phyloP scores from a whole-genome alignment of 2,329 filamentous ascomycete genomes.

The Leptographium lundbergii region DNA sequence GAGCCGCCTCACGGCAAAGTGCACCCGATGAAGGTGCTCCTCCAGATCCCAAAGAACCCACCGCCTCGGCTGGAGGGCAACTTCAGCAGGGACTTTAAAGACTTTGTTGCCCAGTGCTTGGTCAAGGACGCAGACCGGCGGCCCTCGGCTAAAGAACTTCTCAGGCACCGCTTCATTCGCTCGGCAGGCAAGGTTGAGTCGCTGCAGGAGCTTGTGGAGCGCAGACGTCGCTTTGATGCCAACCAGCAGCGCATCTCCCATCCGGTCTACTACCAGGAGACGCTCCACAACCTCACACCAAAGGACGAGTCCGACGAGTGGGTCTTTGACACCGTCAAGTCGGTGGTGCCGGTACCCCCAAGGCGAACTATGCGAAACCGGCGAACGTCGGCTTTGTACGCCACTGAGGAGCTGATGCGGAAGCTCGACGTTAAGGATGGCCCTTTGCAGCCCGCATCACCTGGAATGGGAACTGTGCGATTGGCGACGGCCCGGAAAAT shows the following conservation, averaged over 20 bases:
- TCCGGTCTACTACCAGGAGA: constrained; percentile 86
- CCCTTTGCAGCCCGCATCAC: constrained; percentile 43
- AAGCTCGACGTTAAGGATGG: constrained; percentile 49
- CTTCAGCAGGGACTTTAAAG: constrained; percentile 84
- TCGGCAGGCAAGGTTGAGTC: constrained; percentile 79
- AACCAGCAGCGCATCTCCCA: constrained; percentile 56
- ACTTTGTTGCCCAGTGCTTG: constrained; percentile 82
- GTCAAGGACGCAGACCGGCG: constrained; percentile 82
- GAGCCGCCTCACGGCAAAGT: constrained; percentile 79
- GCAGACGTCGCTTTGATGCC: constrained; percentile 72
- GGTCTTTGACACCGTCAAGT: constrained; percentile 92
- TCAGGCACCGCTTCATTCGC: constrained; percentile 80
- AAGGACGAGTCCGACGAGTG: constrained; percentile 69
- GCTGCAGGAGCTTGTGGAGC: constrained; percentile 74
- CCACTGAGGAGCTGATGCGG: constrained; percentile 47
- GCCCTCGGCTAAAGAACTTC: constrained; percentile 72
- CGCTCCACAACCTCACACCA: constrained; percentile 57
- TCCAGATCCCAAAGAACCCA: constrained; percentile 79
- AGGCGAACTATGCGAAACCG: constrained; percentile 36
- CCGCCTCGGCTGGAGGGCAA: constrained; percentile 74
- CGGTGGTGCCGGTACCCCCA: constrained; percentile 41
- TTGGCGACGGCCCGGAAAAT: constrained; percentile 43
- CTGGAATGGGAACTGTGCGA: constrained; percentile 42
- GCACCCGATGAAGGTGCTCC: constrained; percentile 88
- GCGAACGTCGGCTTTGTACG: constrained; percentile 43